These are phyloP conservation scores for Hydrangea macrophylla DNA, from an alignment of 148 eudicot species.

Conservation along the genomic window DNA sequence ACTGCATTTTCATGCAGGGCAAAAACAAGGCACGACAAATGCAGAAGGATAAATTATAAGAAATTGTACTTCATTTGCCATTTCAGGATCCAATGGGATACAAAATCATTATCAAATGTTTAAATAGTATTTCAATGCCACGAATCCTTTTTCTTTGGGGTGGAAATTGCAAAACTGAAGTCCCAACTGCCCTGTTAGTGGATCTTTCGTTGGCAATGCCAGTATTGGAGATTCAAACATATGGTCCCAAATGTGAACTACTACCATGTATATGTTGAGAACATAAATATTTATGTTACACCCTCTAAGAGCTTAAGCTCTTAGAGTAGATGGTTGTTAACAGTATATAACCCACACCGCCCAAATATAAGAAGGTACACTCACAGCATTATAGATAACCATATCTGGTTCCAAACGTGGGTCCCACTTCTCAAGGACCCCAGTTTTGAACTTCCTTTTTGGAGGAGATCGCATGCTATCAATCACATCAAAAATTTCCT, in stretches of 20 bases:
- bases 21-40: no score
- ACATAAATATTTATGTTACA: no score
- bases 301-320: no score
- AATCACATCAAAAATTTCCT: constrained; percentile 85
- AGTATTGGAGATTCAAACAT: background rate
- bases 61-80: background rate
- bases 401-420: constrained; percentile 81
- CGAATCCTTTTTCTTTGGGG: background rate
- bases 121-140: background rate
- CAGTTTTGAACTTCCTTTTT: constrained; percentile 49
- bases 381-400: constrained; percentile 82
- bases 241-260: background rate
- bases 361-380: no score
- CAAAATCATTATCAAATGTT: background rate
- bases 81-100: background rate
- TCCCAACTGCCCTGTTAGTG: background rate
- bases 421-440: constrained; percentile 63
- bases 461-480: constrained; percentile 86
- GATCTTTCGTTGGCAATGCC: no score
- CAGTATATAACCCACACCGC: no score
- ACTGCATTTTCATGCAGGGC: no score
- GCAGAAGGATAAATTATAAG: no score
- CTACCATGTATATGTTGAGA: background rate
- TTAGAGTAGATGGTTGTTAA: no score
- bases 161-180: background rate